Base-by-base conservation (phyloP, 495 filamentous ascomycete species). In the Bombardia bombarda region DNA sequence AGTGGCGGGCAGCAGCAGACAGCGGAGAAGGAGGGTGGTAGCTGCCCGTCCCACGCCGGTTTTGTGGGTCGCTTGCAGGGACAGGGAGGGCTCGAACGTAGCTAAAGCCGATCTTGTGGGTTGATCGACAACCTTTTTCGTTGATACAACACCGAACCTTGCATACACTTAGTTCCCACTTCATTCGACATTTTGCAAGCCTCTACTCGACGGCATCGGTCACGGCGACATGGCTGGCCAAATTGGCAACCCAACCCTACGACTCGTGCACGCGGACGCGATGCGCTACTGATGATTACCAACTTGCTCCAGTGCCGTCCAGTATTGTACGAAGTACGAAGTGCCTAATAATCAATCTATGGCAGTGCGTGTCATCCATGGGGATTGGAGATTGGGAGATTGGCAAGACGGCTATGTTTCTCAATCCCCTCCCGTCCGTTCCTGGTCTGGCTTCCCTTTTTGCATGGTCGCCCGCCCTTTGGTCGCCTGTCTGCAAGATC, bases 131-230 rank as follows among this genome's bases (percentile, higher is more conserved):
- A 50, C 48, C 43, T 47, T 49, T 47, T 42, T 41, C 42, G 46
- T 45, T 50, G 50, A 52, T 57, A 49, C 54, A 60, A 54, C 50
- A 58, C 57, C 59, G 54, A 60, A 51, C 52, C 57, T 53, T 60
- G 59, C 59, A 58, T 62, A 49, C 36, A 38, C 55, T 56, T 58
- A 55, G 52, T 49, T 37, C 37, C 40, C 47, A 44, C 42, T 45
- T 47, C 41, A 44, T 47, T 46, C 48, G 45, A 49, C 43, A 23
- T n/a, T 45, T 37, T 32, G 36, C 41, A 40, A 51, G 35, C 23
- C 17, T 48, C 36, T 26, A 17, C 37, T 38, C 36, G 25, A 44
- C 17, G 20, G 26, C 45, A 47, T 33, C 39, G 45, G 45, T 32
- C 40, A 42, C 34, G 39, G 37, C 47, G 20, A 36, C 21, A 14